phyloP scores from a whole-genome alignment of 345 rosid genomes.

The Lepidium sativum region DNA sequence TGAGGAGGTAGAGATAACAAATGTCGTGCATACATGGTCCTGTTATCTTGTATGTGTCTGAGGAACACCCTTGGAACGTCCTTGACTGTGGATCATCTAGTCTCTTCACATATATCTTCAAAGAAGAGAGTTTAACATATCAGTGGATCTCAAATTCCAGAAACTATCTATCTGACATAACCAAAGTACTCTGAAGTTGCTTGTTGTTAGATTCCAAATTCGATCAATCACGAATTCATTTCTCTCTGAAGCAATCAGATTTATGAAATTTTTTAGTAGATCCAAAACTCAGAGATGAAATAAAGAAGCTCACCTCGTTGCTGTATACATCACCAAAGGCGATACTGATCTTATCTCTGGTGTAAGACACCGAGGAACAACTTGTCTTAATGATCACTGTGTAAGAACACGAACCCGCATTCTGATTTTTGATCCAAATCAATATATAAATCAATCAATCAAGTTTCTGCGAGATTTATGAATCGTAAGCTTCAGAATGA shows the following conservation, averaged over 20 bases:
- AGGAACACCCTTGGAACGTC: constrained; percentile 51
- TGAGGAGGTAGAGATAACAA: constrained; percentile 52
- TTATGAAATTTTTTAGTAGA: not conserved
- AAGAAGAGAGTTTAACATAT: not conserved
- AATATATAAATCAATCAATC: not conserved
- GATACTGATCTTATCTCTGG: constrained; percentile 59
- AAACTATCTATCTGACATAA: not conserved
- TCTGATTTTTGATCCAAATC: constrained; percentile 11
- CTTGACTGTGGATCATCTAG: constrained; percentile 42
- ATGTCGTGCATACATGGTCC: constrained; percentile 55
- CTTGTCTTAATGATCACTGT: constrained; percentile 49
- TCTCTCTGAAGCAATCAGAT: not conserved
- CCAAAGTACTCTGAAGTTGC: not conserved
- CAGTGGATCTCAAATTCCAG: not conserved
- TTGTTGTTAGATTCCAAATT: not conserved
- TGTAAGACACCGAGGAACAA: constrained; percentile 48
- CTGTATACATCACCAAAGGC: constrained; percentile 65
- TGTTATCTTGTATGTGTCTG: constrained; percentile 43
- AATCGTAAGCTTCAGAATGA: not conserved
- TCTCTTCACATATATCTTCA: constrained; percentile 45
- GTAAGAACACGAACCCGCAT: constrained; percentile 40
- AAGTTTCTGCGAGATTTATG: not conserved
- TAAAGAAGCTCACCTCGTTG: constrained; percentile 38
- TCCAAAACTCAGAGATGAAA: not conserved
- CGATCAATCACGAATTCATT: not conserved